phyloP scores from a whole-genome alignment of 176 grass and related monocot genomes.

The Triticum turgidum region DNA sequence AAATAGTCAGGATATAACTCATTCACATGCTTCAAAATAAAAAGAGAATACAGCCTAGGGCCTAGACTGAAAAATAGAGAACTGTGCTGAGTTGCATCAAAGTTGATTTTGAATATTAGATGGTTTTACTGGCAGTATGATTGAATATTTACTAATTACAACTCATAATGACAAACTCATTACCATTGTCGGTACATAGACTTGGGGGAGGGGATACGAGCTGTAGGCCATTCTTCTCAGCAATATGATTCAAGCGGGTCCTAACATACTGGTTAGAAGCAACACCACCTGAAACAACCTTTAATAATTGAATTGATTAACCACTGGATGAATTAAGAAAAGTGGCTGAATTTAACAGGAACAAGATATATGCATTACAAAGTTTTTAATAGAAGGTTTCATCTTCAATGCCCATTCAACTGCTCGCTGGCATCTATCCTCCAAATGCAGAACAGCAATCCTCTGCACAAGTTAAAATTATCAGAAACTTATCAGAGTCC shows the following conservation, averaged over 20 bases:
- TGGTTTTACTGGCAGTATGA: neutral
- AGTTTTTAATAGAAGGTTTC: constrained; percentile 80
- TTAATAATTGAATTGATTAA: constrained; percentile 37
- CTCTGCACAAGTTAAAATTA: constrained; percentile 48
- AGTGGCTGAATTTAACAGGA: neutral
- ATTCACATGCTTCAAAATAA: constrained; percentile 12
- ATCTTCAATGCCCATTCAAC: constrained; percentile 98
- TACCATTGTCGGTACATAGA: constrained; percentile 98
- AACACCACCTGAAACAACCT: constrained; percentile 97
- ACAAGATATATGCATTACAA: constrained; percentile 61
- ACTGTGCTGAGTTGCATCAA: neutral
- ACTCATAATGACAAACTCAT: constrained; percentile 14
- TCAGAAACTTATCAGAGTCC: constrained; percentile 12
- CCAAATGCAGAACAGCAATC: constrained; percentile 95
- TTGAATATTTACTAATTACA: neutral
- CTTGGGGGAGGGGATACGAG: constrained; percentile 81
- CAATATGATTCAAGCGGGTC: constrained; percentile 62
- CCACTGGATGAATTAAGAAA: neutral
- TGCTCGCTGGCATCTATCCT: constrained; percentile 93
- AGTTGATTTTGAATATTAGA: constrained; percentile 11
- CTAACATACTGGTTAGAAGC: constrained; percentile 89
- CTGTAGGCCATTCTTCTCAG: constrained; percentile 57
- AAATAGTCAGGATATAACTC: neutral
- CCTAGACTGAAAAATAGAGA: constrained; percentile 21
- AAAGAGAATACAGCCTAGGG: neutral